phyloP scores from a whole-genome alignment of 805 yeast genomes.

The Lachancea nothofagi region DNA sequence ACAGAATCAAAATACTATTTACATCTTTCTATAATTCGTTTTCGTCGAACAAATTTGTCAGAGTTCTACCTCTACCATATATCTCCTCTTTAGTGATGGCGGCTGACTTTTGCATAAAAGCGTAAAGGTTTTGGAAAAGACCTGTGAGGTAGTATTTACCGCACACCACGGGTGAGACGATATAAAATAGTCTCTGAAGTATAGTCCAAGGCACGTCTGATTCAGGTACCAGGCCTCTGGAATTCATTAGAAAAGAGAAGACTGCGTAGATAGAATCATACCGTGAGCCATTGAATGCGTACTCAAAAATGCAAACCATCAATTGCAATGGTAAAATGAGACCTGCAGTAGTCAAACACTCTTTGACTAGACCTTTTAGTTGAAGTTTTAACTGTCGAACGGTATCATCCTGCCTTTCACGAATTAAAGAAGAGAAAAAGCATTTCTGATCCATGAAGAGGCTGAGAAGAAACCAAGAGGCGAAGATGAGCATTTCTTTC shows the following conservation, averaged over 20 bases:
- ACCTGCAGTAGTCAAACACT: slow-evolving; percentile 6
- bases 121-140: background rate
- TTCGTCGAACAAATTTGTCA: slow-evolving; percentile 36
- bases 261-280: slow-evolving; percentile 7
- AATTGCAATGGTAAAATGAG: slow-evolving; percentile 3
- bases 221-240: background rate
- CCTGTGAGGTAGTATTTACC: slow-evolving; percentile 1
- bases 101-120: slow-evolving; percentile 2
- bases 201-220: slow-evolving; percentile 3
- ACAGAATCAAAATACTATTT: too few relatives aligned
- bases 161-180: slow-evolving; percentile 7
- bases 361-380: background rate
- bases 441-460: background rate
- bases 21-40: background rate
- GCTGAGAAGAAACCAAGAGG: background rate
- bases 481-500: background rate
- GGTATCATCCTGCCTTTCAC: slow-evolving; percentile 3
- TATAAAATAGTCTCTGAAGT: slow-evolving; percentile 6
- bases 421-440: background rate
- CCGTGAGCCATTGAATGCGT: background rate
- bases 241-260: slow-evolving; percentile 3
- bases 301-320: slow-evolving; percentile 6
- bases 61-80: slow-evolving; percentile 52
- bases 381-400: background rate
- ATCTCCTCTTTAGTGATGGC: slow-evolving; percentile 51